Evolutionary conservation across 2,329 filamentous ascomycete species (phyloP), one percentile per base, ranked within the genome.

Genomic region (Fusarium cicatricum): DNA sequence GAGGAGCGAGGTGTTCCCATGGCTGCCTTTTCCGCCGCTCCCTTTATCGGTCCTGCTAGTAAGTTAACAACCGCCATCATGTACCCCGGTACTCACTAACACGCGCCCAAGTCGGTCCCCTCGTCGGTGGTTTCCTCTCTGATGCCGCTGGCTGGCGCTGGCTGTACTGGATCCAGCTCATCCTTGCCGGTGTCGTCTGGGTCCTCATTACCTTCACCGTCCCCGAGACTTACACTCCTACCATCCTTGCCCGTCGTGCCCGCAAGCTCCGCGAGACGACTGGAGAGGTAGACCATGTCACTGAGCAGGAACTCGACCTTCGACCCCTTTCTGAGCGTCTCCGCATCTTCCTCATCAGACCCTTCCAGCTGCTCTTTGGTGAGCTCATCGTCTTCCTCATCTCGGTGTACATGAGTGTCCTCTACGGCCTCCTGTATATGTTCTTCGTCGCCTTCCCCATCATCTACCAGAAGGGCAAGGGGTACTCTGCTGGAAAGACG

Each of bases 371-470:
- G 2, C 84, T 96, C 29, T 94, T 95, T 74, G 77, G 83, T 57
- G 92, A 96, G 74, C 85, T 90, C 33, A 96, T 97, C 68, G 91
- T 96, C 42, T 85, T 96, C 64, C 85, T 95, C 68, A 89, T 96
- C 67, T 86, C 88, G 1, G 63, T 96, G 2, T 96, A 96, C 80
- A 96, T 95, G 90, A 89, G 86, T 3, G 90, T 95, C 1, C 81
- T 94, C 11, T 91, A 91, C 72, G 88, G 88, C 10, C 77, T 90
- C 4, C 77, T 90, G 14, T 90, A 90, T 80, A 90, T 91, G 88
- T 90, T 90, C 79, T 90, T 90, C 77, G 81, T 90, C 54, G 87
- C 87, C 54, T 90, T 77, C 69, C 84, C 85, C 28, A 84, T 88
- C 65, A 80, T 97, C 53, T 97, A 90, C 77, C 84, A 91, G 64